These are phyloP conservation scores for Penicillium aurantiogriseum DNA, from an alignment of 2,329 filamentous ascomycete species.

Conservation along the genomic window DNA sequence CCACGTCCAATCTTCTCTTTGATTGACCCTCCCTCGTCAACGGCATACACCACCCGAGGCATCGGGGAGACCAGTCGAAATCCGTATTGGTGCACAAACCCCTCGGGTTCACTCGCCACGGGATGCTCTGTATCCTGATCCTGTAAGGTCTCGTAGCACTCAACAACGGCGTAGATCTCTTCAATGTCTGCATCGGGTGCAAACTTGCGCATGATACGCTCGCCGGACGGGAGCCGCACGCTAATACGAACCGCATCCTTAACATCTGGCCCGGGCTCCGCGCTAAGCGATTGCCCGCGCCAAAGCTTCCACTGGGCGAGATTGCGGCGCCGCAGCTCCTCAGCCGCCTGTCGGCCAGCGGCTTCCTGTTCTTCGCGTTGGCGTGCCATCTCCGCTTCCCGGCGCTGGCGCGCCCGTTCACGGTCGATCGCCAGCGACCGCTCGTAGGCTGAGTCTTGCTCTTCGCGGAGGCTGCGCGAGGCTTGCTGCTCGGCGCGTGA, in stretches of 20 bases:
- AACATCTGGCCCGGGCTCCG: conserved; percentile 64
- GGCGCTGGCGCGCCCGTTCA: conserved; percentile 73
- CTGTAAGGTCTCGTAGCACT: conserved; percentile 72
- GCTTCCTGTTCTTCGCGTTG: conserved; percentile 65
- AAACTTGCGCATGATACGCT: conserved; percentile 77
- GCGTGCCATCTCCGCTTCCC: conserved; percentile 68
- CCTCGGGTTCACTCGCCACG: conserved; percentile 55
- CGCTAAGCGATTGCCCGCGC: conserved; percentile 65
- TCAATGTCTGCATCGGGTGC: conserved; percentile 68
- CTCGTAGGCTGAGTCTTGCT: conserved; percentile 94
- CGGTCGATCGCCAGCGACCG: conserved; percentile 83
- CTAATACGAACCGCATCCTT: conserved; percentile 72
- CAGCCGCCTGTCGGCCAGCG: conserved; percentile 61
- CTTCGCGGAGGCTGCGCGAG: conserved; percentile 73
- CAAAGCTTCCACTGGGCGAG: conserved; percentile 73
- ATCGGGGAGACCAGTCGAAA: conserved; percentile 84
- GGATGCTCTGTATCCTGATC: conserved; percentile 37
- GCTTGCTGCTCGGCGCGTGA: conserved; percentile 77
- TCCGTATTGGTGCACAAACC: conserved; percentile 76
- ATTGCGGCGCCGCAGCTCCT: conserved; percentile 56
- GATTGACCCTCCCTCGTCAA: conserved; percentile 65
- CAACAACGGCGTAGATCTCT: conserved; percentile 92
- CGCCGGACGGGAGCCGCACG: conserved; percentile 62
- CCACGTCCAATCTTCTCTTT: conserved; percentile 74
- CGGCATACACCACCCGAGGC: conserved; percentile 76